Base-by-base conservation (phyloP, 108 stramenopile genomes). In the Seminavis robusta region DNA sequence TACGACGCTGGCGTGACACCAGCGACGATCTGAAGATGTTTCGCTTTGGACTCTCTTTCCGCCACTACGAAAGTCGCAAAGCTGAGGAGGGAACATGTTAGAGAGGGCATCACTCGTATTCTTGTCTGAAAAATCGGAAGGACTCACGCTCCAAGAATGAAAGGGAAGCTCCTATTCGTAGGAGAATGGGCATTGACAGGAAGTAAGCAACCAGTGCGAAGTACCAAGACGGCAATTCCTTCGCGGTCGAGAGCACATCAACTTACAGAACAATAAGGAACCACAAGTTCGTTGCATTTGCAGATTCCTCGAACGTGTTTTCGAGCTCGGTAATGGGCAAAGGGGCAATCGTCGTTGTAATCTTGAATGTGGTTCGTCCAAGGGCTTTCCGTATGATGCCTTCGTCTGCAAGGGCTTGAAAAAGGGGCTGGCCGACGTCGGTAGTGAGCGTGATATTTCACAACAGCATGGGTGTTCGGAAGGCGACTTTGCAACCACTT, bases 21-120 rank as follows among this genome's bases (percentile, higher is more conserved):
- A 6, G 86, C 89, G 6, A 99, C 94, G 11, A 96, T 87, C 61
- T 99, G 98, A 44, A 98, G 79, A 73, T 99, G 98, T 59, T 98
- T 97, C 10, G 96, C 94, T 59, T 97, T 99, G 24, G 92, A 87
- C 56, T 92, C 92, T 46, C 90, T 63, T 54, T 99, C 98, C 25
- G 86, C 76, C 8, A 99, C 98, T 19, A 98, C 72, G 60, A 99
- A 97, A 6, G 92, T 86, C 24, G 84, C 96, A 75, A 95, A n/a
- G n/a, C n/a, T n/a, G n/a, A n/a, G n/a, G n/a, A n/a, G n/a, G n/a
- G n/a, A n/a, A n/a, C n/a, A n/a, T n/a, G n/a, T n/a, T n/a, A n/a
- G n/a, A n/a, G n/a, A n/a, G n/a, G n/a, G n/a, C n/a, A n/a, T n/a
- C n/a, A n/a, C n/a, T n/a, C n/a, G n/a, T n/a, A n/a, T n/a, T 37